Conservation (phyloP, 805 yeast species). For the Saccharomycopsis olivae region DNA sequence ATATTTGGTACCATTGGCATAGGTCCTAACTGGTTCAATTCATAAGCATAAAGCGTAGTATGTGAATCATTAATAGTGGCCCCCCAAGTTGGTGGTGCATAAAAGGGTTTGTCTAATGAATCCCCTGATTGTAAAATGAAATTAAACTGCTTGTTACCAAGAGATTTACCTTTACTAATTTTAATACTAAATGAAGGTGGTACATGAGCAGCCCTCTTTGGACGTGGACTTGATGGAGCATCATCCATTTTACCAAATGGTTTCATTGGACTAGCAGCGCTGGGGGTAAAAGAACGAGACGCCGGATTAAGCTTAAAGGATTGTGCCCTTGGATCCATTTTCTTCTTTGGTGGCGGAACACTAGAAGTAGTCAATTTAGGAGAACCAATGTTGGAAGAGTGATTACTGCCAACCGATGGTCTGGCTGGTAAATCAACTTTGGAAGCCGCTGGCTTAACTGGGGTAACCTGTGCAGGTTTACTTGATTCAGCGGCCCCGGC, state of each 20-base stretch:
- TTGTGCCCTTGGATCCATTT: constrained; percentile 46
- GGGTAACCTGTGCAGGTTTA: constrained; percentile 21
- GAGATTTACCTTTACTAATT: constrained; percentile 1
- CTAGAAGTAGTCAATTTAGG: constrained; percentile 10
- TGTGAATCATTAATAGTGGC: constrained; percentile 25
- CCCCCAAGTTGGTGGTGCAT: constrained; percentile 73
- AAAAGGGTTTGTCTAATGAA: constrained; percentile 49
- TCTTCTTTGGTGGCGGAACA: constrained; percentile 27
- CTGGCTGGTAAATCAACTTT: constrained; percentile 3
- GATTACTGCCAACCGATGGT: constrained; percentile 2
- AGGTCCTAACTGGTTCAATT: not conserved
- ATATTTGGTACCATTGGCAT: not conserved
- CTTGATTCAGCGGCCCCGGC: constrained; percentile 54
- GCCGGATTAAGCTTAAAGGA: constrained; percentile 63
- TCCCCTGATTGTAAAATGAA: constrained; percentile 5
- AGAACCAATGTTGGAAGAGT: constrained; percentile 12
- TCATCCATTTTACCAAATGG: constrained; percentile 2
- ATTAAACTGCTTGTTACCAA: constrained; percentile 8
- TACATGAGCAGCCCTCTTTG: constrained; percentile 3
- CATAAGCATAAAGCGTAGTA: not conserved
- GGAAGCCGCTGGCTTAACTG: constrained; percentile 3
- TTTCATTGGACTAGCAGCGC: constrained; percentile 9
- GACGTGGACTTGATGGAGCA: not conserved
- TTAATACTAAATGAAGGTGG: constrained; percentile 6
- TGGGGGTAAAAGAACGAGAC: constrained; percentile 56